phyloP scores from a whole-genome alignment of 148 eudicot species.

The Polygonum maritimum region DNA sequence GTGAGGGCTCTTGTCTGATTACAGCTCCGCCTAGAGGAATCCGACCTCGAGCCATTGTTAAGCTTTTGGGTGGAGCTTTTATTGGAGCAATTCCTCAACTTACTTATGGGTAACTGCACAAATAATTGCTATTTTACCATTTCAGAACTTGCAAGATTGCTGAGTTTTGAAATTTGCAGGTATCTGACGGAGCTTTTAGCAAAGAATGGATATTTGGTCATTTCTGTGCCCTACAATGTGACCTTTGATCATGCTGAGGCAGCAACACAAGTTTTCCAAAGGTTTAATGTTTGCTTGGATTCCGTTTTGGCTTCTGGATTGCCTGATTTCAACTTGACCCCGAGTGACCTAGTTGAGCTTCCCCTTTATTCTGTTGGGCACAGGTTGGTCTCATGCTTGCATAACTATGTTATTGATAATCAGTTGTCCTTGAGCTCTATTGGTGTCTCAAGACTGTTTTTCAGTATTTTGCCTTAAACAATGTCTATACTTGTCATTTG shows the following conservation, averaged over 20 bases:
- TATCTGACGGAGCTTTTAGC: conserved; percentile 70
- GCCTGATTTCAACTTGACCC: conserved; percentile 41
- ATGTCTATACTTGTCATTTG: background rate
- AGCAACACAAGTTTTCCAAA: conserved; percentile 57
- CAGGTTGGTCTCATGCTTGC: conserved; percentile 33
- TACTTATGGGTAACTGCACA: conserved; percentile 50
- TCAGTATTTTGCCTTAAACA: background rate
- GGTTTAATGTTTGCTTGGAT: conserved; percentile 65
- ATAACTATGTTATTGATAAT: background rate
- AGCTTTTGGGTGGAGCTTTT: conserved; percentile 90
- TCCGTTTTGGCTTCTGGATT: conserved; percentile 49
- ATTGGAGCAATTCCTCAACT: conserved; percentile 93
- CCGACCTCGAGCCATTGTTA: conserved; percentile 61
- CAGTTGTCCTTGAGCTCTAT: background rate
- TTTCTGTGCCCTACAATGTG: conserved; percentile 89
- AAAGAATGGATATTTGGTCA: conserved; percentile 68
- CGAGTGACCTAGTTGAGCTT: conserved; percentile 52
- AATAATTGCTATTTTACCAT: conserved; percentile 1
- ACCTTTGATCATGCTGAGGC: conserved; percentile 89
- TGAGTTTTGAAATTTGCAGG: conserved; percentile 29
- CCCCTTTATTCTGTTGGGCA: conserved; percentile 94
- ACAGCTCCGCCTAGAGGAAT: conserved; percentile 57
- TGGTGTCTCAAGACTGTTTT: background rate
- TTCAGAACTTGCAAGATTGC: background rate
- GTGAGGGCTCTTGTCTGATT: conserved; percentile 65